phyloP scores from a whole-genome alignment of 768 basidiomycete genomes.

The Kwoniella europaea region DNA sequence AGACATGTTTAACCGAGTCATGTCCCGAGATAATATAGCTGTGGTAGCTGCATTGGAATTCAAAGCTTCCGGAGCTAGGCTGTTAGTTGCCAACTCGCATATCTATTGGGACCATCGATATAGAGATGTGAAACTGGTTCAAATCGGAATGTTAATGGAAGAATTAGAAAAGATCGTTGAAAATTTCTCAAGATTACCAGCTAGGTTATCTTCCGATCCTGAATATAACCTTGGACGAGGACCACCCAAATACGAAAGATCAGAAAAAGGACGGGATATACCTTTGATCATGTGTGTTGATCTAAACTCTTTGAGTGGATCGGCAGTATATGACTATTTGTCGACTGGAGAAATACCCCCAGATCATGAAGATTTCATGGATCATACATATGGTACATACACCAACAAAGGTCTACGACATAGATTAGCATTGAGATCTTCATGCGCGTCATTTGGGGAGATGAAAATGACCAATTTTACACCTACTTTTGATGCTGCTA shows the following conservation, averaged over 20 bases:
- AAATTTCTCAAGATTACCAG: constrained; percentile 82
- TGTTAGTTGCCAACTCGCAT: constrained; percentile 89
- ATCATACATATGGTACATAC: constrained; percentile 86
- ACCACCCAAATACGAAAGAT: constrained; percentile 46
- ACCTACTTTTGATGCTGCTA: constrained; percentile 79
- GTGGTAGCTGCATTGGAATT: constrained; percentile 85
- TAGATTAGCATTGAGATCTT: constrained; percentile 78
- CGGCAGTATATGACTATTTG: constrained; percentile 91
- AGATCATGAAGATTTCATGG: constrained; percentile 89
- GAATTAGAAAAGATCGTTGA: constrained; percentile 88
- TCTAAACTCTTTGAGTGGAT: constrained; percentile 85
- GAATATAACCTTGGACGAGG: constrained; percentile 44
- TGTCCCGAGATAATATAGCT: constrained; percentile 92
- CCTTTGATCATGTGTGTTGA: constrained; percentile 92
- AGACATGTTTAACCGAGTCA: constrained; percentile 98
- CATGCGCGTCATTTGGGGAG: constrained; percentile 70
- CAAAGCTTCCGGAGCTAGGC: constrained; percentile 79
- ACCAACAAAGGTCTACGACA: constrained; percentile 81
- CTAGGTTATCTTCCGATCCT: constrained; percentile 57
- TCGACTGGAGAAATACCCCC: constrained; percentile 68
- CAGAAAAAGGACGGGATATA: constrained; percentile 73
- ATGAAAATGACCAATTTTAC: constrained; percentile 85
- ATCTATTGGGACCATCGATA: constrained; percentile 91
- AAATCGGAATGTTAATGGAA: constrained; percentile 87
- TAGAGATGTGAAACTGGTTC: constrained; percentile 96